A percentile compares a stretch with the other conserved stretches of the same genome.
Evolutionary conservation across 2,329 filamentous ascomycete species (phyloP).

Genomic region (Fusarium lateritium): DNA sequence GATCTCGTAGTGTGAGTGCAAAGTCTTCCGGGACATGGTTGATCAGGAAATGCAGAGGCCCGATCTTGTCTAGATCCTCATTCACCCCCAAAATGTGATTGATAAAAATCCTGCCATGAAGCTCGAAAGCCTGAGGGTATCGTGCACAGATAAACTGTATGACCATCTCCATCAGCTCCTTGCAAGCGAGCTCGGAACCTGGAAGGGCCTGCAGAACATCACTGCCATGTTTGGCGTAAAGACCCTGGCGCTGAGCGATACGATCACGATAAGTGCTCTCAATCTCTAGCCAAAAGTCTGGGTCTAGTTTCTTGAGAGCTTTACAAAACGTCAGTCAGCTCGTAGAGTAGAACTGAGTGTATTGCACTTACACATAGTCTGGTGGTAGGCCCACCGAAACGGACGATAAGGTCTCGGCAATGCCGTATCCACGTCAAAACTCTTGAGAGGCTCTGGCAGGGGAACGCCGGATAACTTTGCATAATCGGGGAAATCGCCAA

Average conservation of each 20-base stretch:
- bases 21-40: conserved; percentile 90
- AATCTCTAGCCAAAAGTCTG: conserved; percentile 91
- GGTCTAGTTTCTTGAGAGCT: conserved; percentile 84
- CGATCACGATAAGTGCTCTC: conserved; percentile 79
- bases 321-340: conserved; percentile 50
- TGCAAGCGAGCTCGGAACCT: conserved; percentile 83
- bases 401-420: conserved; percentile 83
- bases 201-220: conserved; percentile 78
- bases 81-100: conserved; percentile 78
- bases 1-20: conserved; percentile 80
- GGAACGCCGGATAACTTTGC: conserved; percentile 81
- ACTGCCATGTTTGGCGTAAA: conserved; percentile 75
- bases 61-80: conserved; percentile 71
- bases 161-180: conserved; percentile 90
- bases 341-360: fast-evolving
- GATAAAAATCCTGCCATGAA: conserved; percentile 72
- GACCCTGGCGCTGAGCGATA: conserved; percentile 76
- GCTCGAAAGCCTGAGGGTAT: conserved; percentile 81
- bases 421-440: conserved; percentile 79
- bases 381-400: conserved; percentile 87
- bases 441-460: conserved; percentile 72
- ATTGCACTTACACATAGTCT: conserved; percentile 82
- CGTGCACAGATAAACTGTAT: conserved; percentile 84
- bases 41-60: conserved; percentile 79
- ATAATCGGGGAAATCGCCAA: conserved; percentile 87